Base-by-base conservation (phyloP, 176 grass and related monocot genomes). In the Cenchrus fungigraminus region DNA sequence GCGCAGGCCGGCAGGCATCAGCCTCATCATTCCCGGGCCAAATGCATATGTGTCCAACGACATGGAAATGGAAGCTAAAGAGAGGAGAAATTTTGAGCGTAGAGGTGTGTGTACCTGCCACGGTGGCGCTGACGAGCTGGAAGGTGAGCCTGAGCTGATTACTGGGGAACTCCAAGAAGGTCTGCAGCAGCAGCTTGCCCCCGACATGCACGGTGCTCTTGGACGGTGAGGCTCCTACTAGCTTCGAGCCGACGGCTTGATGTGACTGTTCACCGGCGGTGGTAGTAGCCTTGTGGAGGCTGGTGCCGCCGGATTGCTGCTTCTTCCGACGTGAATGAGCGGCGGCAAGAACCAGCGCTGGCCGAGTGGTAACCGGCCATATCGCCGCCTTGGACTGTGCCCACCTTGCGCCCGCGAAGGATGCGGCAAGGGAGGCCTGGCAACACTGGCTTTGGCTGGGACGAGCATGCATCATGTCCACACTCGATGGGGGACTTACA, bases 71-170 rank as follows among this genome's bases (percentile, higher is more conserved):
- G 19, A 10, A 58, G 8, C 56, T 58, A 0, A 56, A 13, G 13
- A 16, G 31, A 32, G 31, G 31, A 32, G 31, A 32, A 32, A 32
- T 32, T 32, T 49, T 10, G 10, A 10, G 47, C 10, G 9, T 49
- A 58, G 8, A 5, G 6, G 56, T 1, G 56, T 8, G 17, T 17
- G 8, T 73, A 78, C 75, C 75, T 1, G 40, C 37, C 9, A 62
- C 56, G 0, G 75, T 78, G 34, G 75, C 56, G 49, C 75, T 78
- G 75, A 78, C 75, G 17, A 78, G 75, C 56, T 78, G 55, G 10
- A 78, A 0, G 20, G 75, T 62, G 75, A 78, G 75, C 20, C 11
- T 61, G 56, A 78, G 75, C 19, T 4, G 70, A 40, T 20, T 60
- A 20, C 2, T 32, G n/a, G 49, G 49, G 22, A 32, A 40, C 0